These are phyloP conservation scores for Trametes villosa DNA, from an alignment of 768 basidiomycete species.

Conservation along the genomic window DNA sequence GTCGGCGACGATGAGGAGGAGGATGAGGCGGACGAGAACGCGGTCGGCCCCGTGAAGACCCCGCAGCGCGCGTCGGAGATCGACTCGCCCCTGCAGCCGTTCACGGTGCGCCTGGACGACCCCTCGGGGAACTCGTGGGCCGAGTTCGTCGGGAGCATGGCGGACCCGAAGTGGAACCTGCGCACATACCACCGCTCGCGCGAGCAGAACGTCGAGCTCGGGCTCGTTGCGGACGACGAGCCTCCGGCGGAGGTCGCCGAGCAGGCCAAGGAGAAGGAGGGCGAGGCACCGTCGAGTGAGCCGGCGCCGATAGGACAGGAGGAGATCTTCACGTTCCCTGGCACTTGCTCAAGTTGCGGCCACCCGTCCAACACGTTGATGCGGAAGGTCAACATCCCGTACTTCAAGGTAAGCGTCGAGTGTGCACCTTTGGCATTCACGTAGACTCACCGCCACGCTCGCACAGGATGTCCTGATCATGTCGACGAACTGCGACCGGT, in stretches of 20 bases:
- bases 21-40: constrained; percentile 45
- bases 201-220: constrained; percentile 81
- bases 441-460: neutral
- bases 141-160: constrained; percentile 84
- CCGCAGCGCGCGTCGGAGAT: constrained; percentile 40
- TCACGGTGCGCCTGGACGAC: constrained; percentile 89
- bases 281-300: constrained; percentile 25
- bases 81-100: constrained; percentile 63
- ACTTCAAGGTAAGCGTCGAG: constrained; percentile 74
- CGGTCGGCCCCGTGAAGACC: constrained; percentile 33
- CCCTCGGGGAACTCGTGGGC: constrained; percentile 97
- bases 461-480: constrained; percentile 91
- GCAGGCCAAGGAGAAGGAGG: constrained; percentile 13
- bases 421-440: too few relatives aligned
- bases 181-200: constrained; percentile 77
- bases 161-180: constrained; percentile 93
- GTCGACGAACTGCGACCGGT: constrained; percentile 95
- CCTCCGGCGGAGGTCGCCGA: constrained; percentile 17
- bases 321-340: constrained; percentile 88
- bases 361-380: constrained; percentile 84
- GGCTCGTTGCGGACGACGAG: constrained; percentile 61
- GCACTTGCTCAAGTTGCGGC: constrained; percentile 87
- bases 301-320: constrained; percentile 59
- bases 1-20: constrained; percentile 59
- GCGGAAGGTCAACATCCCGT: constrained; percentile 96